phyloP scores from a whole-genome alignment of 2,329 filamentous ascomycete genomes.

The Colletotrichum aenigma region DNA sequence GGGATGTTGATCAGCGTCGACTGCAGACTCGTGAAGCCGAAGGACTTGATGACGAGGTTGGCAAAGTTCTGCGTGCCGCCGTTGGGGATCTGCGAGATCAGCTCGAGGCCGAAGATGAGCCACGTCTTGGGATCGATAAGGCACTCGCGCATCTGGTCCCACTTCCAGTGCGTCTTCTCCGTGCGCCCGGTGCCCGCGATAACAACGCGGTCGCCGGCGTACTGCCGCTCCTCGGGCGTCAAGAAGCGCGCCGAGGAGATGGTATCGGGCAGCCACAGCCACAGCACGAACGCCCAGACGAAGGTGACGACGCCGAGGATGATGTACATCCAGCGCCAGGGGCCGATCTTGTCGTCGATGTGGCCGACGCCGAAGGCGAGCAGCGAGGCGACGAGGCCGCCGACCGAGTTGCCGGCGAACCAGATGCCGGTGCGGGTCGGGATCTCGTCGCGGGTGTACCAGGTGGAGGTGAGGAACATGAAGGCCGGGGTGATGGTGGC shows the following conservation, averaged over 20 bases:
- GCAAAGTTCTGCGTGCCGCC: constrained; percentile 65
- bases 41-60: constrained; percentile 60
- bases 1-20: constrained; percentile 64
- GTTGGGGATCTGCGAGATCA: constrained; percentile 64
- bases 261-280: constrained; percentile 53
- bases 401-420: constrained; percentile 57
- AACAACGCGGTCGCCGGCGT: constrained; percentile 50
- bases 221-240: constrained; percentile 52
- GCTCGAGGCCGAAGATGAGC: constrained; percentile 58
- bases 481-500: constrained; percentile 59
- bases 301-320: constrained; percentile 56
- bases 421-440: constrained; percentile 59
- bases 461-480: constrained; percentile 60
- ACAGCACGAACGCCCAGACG: constrained; percentile 53
- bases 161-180: constrained; percentile 51
- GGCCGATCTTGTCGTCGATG: constrained; percentile 45
- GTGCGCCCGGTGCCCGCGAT: constrained; percentile 57
- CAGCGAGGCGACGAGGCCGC: constrained; percentile 51
- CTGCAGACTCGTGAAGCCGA: constrained; percentile 59
- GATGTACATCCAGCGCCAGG: constrained; percentile 65
- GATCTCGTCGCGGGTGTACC: constrained; percentile 62
- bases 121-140: constrained; percentile 64
- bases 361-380: constrained; percentile 63
- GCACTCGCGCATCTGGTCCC: constrained; percentile 57
- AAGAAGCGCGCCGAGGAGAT: constrained; percentile 64